These are phyloP conservation scores for Ormosia semicastrata DNA, from an alignment of 306 rosid species.

Conservation along the genomic window DNA sequence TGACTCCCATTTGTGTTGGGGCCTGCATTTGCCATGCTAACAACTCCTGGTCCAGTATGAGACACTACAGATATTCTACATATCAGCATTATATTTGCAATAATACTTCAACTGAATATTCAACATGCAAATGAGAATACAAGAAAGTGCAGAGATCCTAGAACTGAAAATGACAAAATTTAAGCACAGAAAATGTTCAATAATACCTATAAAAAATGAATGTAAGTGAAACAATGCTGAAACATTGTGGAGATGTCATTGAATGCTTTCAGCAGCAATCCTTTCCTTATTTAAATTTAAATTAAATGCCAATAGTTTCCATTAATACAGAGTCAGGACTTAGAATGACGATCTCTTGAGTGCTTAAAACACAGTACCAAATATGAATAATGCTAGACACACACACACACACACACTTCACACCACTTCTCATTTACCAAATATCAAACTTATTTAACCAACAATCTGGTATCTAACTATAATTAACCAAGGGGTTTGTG, in stretches of 20 bases:
- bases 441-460: background rate
- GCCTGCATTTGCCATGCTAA: constrained; percentile 99
- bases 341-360: background rate
- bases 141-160: background rate
- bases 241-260: background rate
- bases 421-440: background rate
- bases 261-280: background rate
- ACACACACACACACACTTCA: background rate
- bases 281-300: background rate
- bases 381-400: background rate
- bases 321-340: background rate
- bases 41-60: constrained; percentile 81
- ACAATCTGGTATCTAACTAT: background rate
- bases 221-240: background rate
- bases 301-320: background rate
- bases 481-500: background rate
- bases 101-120: background rate
- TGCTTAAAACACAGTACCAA: background rate
- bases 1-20: constrained; percentile 98
- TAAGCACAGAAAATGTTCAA: background rate
- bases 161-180: background rate
- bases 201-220: background rate
- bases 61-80: constrained; percentile 52
- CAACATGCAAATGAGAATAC: background rate
- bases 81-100: constrained; percentile 21